These are phyloP conservation scores for Tillandsia leiboldiana DNA, from an alignment of 176 grass and related monocot species.

Conservation along the genomic window DNA sequence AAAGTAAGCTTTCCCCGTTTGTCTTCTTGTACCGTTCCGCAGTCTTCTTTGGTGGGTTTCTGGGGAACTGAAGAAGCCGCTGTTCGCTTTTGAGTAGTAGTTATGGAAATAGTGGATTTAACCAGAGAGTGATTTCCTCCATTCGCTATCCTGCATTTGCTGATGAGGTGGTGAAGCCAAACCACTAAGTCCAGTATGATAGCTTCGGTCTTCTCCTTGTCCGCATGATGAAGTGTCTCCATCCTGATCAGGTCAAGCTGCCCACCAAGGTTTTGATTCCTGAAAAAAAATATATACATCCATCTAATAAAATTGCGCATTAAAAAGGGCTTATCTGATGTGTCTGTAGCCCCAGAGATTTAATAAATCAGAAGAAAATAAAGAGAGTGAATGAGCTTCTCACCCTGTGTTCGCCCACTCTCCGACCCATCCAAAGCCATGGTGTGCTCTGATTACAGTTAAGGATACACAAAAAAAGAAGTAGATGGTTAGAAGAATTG, in stretches of 20 bases:
- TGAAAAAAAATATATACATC: not conserved
- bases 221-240: conserved; percentile 44
- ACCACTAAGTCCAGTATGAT: conserved; percentile 44
- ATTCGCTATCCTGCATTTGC: not conserved
- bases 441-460: conserved; percentile 26
- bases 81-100: not conserved
- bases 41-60: not conserved
- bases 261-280: not conserved
- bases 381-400: not conserved
- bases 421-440: conserved; percentile 37
- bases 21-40: not conserved
- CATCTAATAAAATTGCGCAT: not conserved
- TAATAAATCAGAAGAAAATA: not conserved
- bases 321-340: too few species aligned
- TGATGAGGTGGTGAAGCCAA: conserved; percentile 37
- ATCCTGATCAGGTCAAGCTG: conserved; percentile 24
- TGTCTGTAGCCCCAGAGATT: not conserved
- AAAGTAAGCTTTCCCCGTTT: not conserved
- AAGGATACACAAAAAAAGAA: not conserved
- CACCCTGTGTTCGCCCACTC: conserved; percentile 37
- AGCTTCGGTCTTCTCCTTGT: conserved; percentile 43
- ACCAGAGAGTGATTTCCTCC: not conserved
- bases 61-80: not conserved
- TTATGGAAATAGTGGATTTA: conserved; percentile 1
- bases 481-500: not conserved